Evolutionary conservation across 176 grass and related monocot species (phyloP), one percentile per base, ranked within the genome.

Genomic region (Pharus latifolius): DNA sequence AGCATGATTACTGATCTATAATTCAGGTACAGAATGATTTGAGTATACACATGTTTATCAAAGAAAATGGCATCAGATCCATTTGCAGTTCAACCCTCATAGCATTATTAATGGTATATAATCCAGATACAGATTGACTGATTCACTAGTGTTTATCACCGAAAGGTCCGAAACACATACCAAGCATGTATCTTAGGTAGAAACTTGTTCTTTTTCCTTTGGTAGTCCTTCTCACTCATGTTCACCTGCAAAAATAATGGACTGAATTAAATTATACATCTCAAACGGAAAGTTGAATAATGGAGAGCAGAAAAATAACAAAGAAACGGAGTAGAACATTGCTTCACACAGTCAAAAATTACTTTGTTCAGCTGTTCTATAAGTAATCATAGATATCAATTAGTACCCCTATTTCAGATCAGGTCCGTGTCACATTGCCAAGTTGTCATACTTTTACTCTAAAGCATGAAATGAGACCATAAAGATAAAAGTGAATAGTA

Each of bases 191-290:
- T 98, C 80, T 93, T 98, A 2, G 94, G 94, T 13, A 98, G 69
- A 54, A 98, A 98, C 52, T 98, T 98, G 87, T 98, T 98, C 78
- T 98, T 98, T 84, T 90, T 98, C 67, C 94, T 83, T 83, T 93
- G 89, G 70, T 91, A 98, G 45, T 98, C 89, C 82, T 78, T 98
- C 75, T 98, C 94, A 83, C 88, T 98, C 94, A 98, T 93, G 53
- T 98, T 98, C 59, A 98, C 94, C 94, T 98, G 72, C 41, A 91
- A 68, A 84, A 70, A 69, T 46, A 85, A 48, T n/a, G 54, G 15
- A 73, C 1, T 41, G 50, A 7, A 66, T 48, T 30, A 37, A 75
- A 50, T 6, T 53, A 48, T 65, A 64, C 11, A 60, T 29, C 62
- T 57, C 44, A 4, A 44, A 14, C 63, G 29, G 60, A 60, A 60